Conservation (phyloP, 2,329 filamentous ascomycete genomes). For the Helotiales sp. region DNA sequence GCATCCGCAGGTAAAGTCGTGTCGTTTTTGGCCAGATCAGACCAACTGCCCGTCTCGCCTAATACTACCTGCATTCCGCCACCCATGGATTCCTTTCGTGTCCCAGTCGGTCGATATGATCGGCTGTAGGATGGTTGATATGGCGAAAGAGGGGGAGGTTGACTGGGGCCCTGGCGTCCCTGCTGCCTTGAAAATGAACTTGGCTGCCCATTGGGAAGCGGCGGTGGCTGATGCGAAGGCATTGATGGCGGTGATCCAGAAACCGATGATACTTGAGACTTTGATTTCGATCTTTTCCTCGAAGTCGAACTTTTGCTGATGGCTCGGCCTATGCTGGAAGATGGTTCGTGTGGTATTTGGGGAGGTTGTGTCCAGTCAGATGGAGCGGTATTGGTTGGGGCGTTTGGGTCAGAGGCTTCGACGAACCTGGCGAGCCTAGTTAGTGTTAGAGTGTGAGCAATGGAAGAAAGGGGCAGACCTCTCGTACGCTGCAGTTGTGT, state of each 20-base stretch:
- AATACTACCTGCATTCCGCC: conserved; percentile 91
- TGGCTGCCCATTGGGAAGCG: conserved; percentile 33
- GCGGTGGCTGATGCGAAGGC: conserved; percentile 29
- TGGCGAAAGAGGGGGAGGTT: conserved; percentile 35
- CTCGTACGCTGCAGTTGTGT: conserved; percentile 80
- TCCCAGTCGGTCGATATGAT: conserved; percentile 32
- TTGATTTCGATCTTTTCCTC: conserved; percentile 33
- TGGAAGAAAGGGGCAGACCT: conserved; percentile 57
- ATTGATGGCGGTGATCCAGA: conserved; percentile 38
- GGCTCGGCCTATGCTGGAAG: conserved; percentile 23
- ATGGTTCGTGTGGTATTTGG: conserved; percentile 16
- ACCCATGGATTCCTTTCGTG: conserved; percentile 39
- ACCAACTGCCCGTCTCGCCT: conserved; percentile 89
- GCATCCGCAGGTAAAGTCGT: conserved; percentile 74
- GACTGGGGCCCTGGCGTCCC: conserved; percentile 5
- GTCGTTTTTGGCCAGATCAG: conserved; percentile 84
- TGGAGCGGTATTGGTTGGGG: conserved; percentile 23
- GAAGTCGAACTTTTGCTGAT: conserved; percentile 29
- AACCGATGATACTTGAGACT: conserved; percentile 36
- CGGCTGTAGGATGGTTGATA: conserved; percentile 41
- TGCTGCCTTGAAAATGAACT: not conserved
- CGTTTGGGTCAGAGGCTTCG: conserved; percentile 41
- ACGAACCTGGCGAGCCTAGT: conserved; percentile 41
- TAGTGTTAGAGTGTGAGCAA: conserved; percentile 22
- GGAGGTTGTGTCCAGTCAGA: conserved; percentile 28